Evolutionary conservation across 2,329 filamentous ascomycete genomes (phyloP), one percentile per base, ranked within the genome.

Genomic region (Orbilia javanica): DNA sequence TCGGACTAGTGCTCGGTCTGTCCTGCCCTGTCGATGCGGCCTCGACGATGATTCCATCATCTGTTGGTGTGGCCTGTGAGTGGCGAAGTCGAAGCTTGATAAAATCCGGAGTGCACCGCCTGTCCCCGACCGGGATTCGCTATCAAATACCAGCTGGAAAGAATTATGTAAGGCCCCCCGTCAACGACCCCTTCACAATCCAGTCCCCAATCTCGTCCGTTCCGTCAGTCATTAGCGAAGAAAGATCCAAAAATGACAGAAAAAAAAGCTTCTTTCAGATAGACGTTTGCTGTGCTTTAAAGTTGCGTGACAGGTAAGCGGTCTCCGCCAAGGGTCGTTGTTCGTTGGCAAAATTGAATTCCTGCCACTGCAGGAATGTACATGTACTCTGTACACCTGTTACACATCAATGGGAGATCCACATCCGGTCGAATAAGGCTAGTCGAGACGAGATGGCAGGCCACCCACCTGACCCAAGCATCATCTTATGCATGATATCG

Each of bases 321-420:
- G 60, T 48, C 55, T 36, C 57, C 36, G 60, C 50, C 69, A 73
- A 66, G 53, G 65, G 27, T 44, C 20, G 34, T 65, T 65, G 65
- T 76, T 76, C 50, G 73, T 77, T 77, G 65, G 73, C 66, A 77
- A 77, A 76, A 52, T 55, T 70, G 44, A 65, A 69, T 71, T 69
- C 64, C 65, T 77, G 73, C 73, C 69, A 53, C 36, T 46, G 62
- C 48, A 77, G 66, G 73, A 76, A 76, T 76, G 73, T 70, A 77
- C 73, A 77, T 77, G 73, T 71, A 77, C 73, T 71, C 65, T 77
- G 73, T 71, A 77, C 73, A 77, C 65, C 66, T 77, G 72, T 77
- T 70, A 77, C 72, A 77, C 72, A 77, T 77, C 72, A 69, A 48
- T 60, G 50, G 18, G 68, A 66, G 66, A 77, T 77, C 73, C 73